These are phyloP conservation scores for Chaetomium sp. DNA, from an alignment of 2,329 filamentous ascomycete genomes.

Conservation along the genomic window DNA sequence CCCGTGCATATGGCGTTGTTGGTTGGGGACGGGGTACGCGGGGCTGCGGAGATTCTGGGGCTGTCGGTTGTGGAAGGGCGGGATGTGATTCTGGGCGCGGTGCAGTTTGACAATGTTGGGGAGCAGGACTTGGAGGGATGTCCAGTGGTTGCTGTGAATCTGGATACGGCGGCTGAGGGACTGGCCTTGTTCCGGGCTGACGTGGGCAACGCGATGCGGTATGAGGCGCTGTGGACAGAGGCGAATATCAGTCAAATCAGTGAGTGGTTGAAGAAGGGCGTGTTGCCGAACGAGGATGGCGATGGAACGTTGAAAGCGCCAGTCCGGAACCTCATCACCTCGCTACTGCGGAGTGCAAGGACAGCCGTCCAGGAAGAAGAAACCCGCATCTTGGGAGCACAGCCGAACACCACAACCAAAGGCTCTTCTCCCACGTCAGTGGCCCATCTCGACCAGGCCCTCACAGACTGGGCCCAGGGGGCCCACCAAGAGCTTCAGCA, in stretches of 20 bases:
- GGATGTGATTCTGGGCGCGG: conserved; percentile 46
- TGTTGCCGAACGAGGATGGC: conserved; percentile 27
- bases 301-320: conserved; percentile 54
- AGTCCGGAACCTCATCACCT: conserved; percentile 59
- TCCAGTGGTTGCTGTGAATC: conserved; percentile 55
- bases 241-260: conserved; percentile 62
- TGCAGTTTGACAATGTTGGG: conserved; percentile 38
- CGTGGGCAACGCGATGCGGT: conserved; percentile 61
- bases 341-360: conserved; percentile 53
- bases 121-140: conserved; percentile 37
- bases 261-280: conserved; percentile 56
- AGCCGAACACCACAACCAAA: conserved; percentile 26
- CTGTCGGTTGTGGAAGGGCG: conserved; percentile 35
- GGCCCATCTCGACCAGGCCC: conserved; percentile 47
- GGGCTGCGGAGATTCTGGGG: conserved; percentile 49
- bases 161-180: conserved; percentile 54
- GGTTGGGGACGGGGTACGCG: conserved; percentile 65
- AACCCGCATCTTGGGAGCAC: conserved; percentile 29
- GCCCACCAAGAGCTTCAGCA: conserved; percentile 79
- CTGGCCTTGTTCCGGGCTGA: conserved; percentile 62
- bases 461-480: conserved; percentile 68
- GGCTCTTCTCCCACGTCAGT: conserved; percentile 33
- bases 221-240: conserved; percentile 66
- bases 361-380: conserved; percentile 47
- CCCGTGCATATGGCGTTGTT: conserved; percentile 80